Conservation (phyloP, 495 filamentous ascomycete genomes). For the Hypoxylon subgilvum region DNA sequence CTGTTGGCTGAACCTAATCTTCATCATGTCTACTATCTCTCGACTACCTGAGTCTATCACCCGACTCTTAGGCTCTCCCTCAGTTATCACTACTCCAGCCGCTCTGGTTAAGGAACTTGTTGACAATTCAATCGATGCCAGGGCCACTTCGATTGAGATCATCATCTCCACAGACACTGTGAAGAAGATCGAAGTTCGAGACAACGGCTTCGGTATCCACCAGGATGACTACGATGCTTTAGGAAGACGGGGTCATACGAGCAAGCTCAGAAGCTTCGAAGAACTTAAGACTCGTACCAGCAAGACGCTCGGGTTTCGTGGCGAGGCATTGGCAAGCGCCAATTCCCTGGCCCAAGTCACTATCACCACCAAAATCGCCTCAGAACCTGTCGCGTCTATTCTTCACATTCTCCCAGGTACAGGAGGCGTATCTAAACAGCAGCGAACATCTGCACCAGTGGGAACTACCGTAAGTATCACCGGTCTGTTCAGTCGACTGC, state of each 20-base stretch:
- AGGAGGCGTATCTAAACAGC: constrained; percentile 50
- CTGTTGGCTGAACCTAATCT: background rate
- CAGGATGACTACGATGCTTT: constrained; percentile 71
- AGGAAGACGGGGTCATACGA: constrained; percentile 76
- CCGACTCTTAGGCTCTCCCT: constrained; percentile 72
- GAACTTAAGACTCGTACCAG: constrained; percentile 73
- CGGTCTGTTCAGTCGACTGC: constrained; percentile 71
- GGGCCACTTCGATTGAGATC: constrained; percentile 73
- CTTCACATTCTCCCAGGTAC: constrained; percentile 44
- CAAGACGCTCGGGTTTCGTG: constrained; percentile 82
- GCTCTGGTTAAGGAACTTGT: constrained; percentile 88
- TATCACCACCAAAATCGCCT: constrained; percentile 73
- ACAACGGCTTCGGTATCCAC: constrained; percentile 86
- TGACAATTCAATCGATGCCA: constrained; percentile 89
- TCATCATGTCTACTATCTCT: constrained; percentile 42
- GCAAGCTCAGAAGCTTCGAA: constrained; percentile 77
- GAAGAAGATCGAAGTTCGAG: constrained; percentile 84
- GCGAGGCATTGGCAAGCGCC: constrained; percentile 81
- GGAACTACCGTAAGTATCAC: constrained; percentile 78
- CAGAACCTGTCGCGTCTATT: constrained; percentile 66
- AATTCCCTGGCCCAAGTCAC: constrained; percentile 69
- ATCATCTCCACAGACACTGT: constrained; percentile 77
- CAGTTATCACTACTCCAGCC: constrained; percentile 73
- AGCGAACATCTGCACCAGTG: constrained; percentile 66
- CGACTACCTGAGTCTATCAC: constrained; percentile 68